A percentile compares a stretch with the other conserved stretches of the same genome.
These are phyloP conservation scores for Botrytis cinerea DNA, from an alignment of 2,329 filamentous ascomycete species.

Conservation along the genomic window DNA sequence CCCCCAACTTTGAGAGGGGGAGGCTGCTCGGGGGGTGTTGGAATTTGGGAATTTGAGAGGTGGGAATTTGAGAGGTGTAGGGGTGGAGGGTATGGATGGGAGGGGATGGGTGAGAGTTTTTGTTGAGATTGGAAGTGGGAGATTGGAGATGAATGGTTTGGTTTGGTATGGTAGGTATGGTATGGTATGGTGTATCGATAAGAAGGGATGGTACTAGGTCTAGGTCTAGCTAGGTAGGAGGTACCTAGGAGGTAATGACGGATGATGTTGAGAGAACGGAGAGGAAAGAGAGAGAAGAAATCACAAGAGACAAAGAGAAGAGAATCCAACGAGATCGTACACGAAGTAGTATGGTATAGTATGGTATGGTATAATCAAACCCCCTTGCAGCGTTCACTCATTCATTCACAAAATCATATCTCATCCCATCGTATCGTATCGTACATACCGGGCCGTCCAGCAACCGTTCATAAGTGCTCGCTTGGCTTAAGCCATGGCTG, in stretches of 20 bases:
- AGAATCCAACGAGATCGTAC: too few relatives aligned
- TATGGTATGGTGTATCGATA: too few relatives aligned
- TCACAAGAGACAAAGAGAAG: too few relatives aligned
- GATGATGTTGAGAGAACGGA: not conserved
- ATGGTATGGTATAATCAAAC: too few relatives aligned
- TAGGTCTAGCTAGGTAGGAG: not conserved
- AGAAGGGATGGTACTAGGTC: not conserved
- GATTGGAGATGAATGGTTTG: too few relatives aligned
- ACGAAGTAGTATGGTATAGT: too few relatives aligned
- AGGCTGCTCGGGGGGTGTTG: not conserved
- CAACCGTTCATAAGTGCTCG: not conserved
- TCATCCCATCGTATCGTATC: too few relatives aligned
- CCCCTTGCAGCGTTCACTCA: too few relatives aligned
- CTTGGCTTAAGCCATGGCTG: constrained; percentile 7
- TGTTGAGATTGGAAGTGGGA: not conserved
- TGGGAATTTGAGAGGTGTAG: not conserved
- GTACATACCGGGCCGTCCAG: not conserved
- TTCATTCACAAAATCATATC: too few relatives aligned
- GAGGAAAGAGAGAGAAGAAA: not conserved
- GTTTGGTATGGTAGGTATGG: not conserved
- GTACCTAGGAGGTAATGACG: not conserved
- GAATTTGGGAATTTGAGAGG: not conserved
- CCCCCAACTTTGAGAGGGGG: not conserved
- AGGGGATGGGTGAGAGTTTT: too few relatives aligned
- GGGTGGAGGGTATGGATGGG: too few relatives aligned